These are phyloP conservation scores for Phyllostachys edulis DNA, from an alignment of 176 grass and related monocot genomes.

Conservation along the genomic window DNA sequence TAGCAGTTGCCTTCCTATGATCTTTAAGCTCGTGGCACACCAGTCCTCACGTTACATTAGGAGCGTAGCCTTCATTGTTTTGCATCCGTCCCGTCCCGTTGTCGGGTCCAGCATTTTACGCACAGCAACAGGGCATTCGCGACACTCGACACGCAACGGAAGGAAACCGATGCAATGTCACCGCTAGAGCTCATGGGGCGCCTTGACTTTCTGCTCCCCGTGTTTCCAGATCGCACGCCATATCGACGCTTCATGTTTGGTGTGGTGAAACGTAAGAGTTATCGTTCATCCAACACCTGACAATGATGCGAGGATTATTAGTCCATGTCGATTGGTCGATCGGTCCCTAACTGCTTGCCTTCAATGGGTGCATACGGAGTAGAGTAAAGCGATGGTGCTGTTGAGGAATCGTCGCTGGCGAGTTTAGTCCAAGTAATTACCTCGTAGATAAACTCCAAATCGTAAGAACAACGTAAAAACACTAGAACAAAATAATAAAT, in stretches of 20 bases:
- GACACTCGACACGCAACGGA: neutral
- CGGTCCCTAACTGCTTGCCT: neutral
- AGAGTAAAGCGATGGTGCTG: neutral
- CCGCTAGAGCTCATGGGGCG: neutral
- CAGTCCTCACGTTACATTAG: neutral
- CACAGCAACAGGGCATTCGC: neutral
- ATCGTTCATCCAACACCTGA: neutral
- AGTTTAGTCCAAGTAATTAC: too few relatives aligned
- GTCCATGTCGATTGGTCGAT: neutral
- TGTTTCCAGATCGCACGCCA: neutral
- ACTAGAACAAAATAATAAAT: too few relatives aligned
- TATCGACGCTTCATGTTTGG: neutral
- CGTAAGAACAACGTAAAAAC: too few relatives aligned
- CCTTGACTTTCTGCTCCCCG: neutral
- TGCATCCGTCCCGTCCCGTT: neutral
- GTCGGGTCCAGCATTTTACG: neutral
- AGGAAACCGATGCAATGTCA: neutral
- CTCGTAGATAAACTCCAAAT: too few relatives aligned
- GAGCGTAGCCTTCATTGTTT: neutral
- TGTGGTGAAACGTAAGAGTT: neutral
- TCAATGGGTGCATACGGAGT: neutral
- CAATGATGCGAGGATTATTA: neutral
- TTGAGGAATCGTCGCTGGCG: too few relatives aligned
- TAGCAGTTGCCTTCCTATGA: neutral
- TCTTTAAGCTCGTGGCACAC: neutral